Base-by-base conservation (phyloP, 345 rosid genomes). In the Lumnitzera racemosa region DNA sequence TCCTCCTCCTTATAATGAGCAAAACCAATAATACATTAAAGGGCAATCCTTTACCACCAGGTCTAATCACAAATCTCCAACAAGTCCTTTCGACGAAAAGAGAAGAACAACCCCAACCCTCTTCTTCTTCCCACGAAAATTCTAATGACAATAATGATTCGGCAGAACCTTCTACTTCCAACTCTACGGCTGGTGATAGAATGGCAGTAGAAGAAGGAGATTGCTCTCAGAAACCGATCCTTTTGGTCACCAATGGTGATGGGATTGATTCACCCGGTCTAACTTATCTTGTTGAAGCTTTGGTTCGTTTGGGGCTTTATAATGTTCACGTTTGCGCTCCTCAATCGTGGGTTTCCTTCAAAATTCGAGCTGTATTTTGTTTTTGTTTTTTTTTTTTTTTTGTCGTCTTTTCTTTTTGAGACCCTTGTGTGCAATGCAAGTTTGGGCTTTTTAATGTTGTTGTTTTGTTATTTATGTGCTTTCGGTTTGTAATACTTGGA, bases 241-340 rank as follows among this genome's bases (percentile, higher is more conserved):
- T 90, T 76, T 75, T 94, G 79, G 83, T 94, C 46, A 90, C 95
- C 17, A 90, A 90, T 64, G 84, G 80, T 0, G 92, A 94, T 69
- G 99, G 99, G 68, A 86, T 88, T 78, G 97, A 88, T 29, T 94
- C 96, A 11, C 85, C 89, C 50, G 99, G 99, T 8, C 88, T 94
- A 73, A 74, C 86, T 17, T 77, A 50, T 76, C 96, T 94, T 47
- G 99, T 90, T 27, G 85, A 90, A 56, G 99, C 92, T 76, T 77
- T 94, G 81, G 95, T 84, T 60, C 68, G 69, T 52, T 72, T 76
- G 51, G 89, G 90, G 48, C 88, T 83, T 24, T 94, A 80, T 66
- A 82, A 81, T 84, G 89, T 94, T 61, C 80, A 88, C 46, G 99
- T 94, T 70, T 84, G 90, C 79, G 97, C 90, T 53, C 97, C 97